Evolutionary conservation across 306 rosid genomes (phyloP), one percentile per base, ranked within the genome.

Genomic region (Calophaca sinica): DNA sequence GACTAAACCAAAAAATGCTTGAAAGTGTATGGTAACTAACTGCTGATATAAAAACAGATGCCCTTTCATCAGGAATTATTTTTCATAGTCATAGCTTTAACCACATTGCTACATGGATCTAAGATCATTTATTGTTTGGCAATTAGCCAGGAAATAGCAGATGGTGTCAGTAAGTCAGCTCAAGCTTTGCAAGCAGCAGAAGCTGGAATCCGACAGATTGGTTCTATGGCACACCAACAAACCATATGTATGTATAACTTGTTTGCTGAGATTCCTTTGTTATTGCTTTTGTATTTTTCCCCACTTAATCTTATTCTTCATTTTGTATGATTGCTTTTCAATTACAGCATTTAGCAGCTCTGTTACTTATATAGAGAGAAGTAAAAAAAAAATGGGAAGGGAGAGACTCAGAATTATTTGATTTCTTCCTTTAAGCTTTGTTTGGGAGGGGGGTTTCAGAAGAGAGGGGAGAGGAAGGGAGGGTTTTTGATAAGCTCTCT

Each of bases 181-280:
- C 96, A 92, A 88, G 96, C 96, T 58, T 87, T 94, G 80, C 96
- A 87, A 80, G 93, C 97, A 6, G 97, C 97, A 50, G 92, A 88
- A 83, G 88, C 93, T 51, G 97, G 97, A 86, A 85, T 94, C 74
- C 89, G 90, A 64, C 88, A 87, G 81, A 84, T 94, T 5, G 92
- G 99, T 31, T 54, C 89, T 8, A 67, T 87, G 48, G 99, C 99
- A 48, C 96, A 82, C 63, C 86, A 92, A 79, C 92, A 86, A 84
- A 94, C 99, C n/a, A 78, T 91, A 45, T 88, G 96, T 94, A 86
- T 32, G 97, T 85, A 72, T 62, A 32, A 67, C 59, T n/a, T 75
- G 13, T 67, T 80, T 77, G 48, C 68, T 7, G 35, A 48, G 57
- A 36, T 55, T 58, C 77, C 63, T 10, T 68, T 10, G 20, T 52